A percentile compares a stretch with the other conserved stretches of the same genome.
phyloP scores from a whole-genome alignment of 1,139 yeast species.

The Pichia sp. region DNA sequence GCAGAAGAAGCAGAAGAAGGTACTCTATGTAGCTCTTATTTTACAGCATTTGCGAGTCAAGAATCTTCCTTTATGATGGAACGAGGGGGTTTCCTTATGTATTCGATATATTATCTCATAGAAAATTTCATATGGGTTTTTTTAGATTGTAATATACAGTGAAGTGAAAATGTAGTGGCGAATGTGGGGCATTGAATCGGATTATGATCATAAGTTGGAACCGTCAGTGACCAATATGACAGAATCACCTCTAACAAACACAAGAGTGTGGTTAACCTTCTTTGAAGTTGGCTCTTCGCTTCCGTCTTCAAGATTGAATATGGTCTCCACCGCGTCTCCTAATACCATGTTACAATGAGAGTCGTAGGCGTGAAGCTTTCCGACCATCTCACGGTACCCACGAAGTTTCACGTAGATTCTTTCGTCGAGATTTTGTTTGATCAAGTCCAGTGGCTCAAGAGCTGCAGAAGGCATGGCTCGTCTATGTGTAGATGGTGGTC shows the following conservation, averaged over 20 bases:
- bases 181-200: too few species aligned
- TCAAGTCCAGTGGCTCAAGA: constrained; percentile 73
- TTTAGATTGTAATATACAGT: too few species aligned
- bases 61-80: too few species aligned
- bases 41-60: too few species aligned
- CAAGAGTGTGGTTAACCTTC: constrained; percentile 76
- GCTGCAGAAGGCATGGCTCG: constrained; percentile 15
- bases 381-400: constrained; percentile 92
- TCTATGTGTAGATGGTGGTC: too few species aligned
- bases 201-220: constrained; percentile 15
- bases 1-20: constrained; percentile 41
- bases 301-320: constrained; percentile 48
- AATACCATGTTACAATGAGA: constrained; percentile 94
- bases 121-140: too few species aligned
- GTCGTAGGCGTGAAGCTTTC: constrained; percentile 90
- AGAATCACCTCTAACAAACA: constrained; percentile 93
- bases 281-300: constrained; percentile 37
- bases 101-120: too few species aligned
- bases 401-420: constrained; percentile 81
- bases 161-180: too few species aligned
- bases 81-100: too few species aligned
- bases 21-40: constrained; percentile 45
- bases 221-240: constrained; percentile 52
- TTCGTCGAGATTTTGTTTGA: constrained; percentile 84
- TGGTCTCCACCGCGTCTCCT: constrained; percentile 86